These are phyloP conservation scores for Diaporthe vaccinii DNA, from an alignment of 2,329 filamentous ascomycete species.

Conservation along the genomic window DNA sequence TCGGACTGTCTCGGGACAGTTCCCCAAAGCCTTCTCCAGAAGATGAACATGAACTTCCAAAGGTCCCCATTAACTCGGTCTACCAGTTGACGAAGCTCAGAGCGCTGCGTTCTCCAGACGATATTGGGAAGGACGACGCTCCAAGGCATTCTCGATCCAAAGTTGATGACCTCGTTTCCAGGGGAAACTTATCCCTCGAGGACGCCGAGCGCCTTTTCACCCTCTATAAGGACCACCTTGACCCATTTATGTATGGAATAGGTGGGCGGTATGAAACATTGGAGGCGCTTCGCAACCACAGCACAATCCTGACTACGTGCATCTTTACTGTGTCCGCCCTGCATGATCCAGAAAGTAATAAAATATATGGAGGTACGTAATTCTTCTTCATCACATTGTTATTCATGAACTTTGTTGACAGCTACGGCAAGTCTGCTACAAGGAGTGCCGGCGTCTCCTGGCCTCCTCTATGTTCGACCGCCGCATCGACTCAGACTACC, in stretches of 20 bases:
- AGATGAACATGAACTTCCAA: slow-evolving; percentile 52
- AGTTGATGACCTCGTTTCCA: slow-evolving; percentile 51
- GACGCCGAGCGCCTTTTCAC: slow-evolving; percentile 66
- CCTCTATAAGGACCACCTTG: slow-evolving; percentile 64
- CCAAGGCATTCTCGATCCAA: neutral
- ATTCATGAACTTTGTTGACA: neutral
- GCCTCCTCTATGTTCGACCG: slow-evolving; percentile 49
- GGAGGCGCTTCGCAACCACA: slow-evolving; percentile 65
- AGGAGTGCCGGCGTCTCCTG: slow-evolving; percentile 43
- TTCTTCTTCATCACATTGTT: too few species aligned
- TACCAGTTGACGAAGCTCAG: slow-evolving; percentile 8
- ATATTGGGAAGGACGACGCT: neutral
- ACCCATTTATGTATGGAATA: slow-evolving; percentile 64
- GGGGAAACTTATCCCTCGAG: slow-evolving; percentile 57
- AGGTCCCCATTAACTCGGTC: slow-evolving; percentile 50
- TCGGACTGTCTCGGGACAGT: neutral
- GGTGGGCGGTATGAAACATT: slow-evolving; percentile 64
- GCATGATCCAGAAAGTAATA: slow-evolving; percentile 45
- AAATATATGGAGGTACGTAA: slow-evolving; percentile 32
- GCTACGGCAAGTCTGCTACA: slow-evolving; percentile 38
- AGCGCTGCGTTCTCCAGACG: slow-evolving; percentile 1
- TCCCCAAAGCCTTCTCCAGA: slow-evolving; percentile 10
- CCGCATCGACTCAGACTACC: slow-evolving; percentile 30
- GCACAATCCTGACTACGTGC: slow-evolving; percentile 65
- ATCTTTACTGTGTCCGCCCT: slow-evolving; percentile 63